phyloP scores from a whole-genome alignment of 345 rosid species.

The Salix dunnii region DNA sequence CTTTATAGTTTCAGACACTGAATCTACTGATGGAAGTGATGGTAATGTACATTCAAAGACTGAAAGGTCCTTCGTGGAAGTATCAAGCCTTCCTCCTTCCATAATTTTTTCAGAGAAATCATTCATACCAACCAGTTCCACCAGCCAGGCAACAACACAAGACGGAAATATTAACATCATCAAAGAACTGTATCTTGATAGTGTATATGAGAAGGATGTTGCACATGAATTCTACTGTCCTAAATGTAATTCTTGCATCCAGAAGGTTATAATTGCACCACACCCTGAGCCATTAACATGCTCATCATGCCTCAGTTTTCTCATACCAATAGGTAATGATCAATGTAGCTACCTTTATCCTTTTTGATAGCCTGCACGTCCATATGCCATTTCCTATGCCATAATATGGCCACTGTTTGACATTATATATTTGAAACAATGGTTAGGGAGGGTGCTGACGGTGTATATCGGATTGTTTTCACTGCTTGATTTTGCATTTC shows the following conservation, averaged over 20 bases:
- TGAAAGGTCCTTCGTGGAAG: not conserved
- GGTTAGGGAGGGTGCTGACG: no score
- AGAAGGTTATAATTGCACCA: slow-evolving; percentile 6
- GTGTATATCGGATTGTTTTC: no score
- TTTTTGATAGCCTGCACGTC: not conserved
- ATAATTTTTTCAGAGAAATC: not conserved
- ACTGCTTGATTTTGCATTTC: no score
- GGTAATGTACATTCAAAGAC: not conserved
- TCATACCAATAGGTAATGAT: slow-evolving; percentile 9
- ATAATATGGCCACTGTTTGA: not conserved
- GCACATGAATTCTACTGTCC: slow-evolving; percentile 18
- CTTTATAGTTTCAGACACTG: not conserved
- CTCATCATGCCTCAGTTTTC: slow-evolving; percentile 17
- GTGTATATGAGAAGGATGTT: not conserved
- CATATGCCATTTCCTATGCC: not conserved
- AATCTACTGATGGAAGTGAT: not conserved
- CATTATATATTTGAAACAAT: no score
- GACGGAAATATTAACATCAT: not conserved
- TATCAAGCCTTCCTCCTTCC: not conserved
- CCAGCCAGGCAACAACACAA: not conserved
- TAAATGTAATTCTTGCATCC: slow-evolving; percentile 16
- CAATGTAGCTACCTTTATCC: not conserved
- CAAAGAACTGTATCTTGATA: slow-evolving; percentile 5
- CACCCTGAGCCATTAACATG: not conserved
- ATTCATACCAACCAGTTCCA: not conserved